Base-by-base conservation (phyloP, 1,139 yeast genomes). In the Kluyveromyces marxianus region DNA sequence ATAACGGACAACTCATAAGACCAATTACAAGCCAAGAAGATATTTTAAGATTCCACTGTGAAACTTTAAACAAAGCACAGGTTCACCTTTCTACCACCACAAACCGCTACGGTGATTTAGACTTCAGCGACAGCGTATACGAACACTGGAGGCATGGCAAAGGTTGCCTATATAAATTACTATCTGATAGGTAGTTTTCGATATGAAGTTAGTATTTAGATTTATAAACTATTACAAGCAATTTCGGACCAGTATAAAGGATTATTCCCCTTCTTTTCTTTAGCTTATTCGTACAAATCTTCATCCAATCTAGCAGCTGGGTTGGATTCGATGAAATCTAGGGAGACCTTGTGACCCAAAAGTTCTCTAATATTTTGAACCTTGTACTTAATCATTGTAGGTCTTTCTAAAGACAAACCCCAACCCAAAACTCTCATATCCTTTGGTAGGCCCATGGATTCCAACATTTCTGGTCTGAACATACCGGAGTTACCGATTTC, bases 391-490 rank as follows among this genome's bases (percentile, higher is more conserved):
- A 94, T 94, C 99, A 94, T 94, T 38, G 98, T 94, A 55, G 98
- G 98, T 71, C 99, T 84, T 70, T 94, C 99, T 65, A 94, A 76
- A 37, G 96, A 85, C 60, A 94, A 76, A 62, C 99, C 99, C 92
- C 96, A 94, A 53, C 99, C 99, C 57, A 89, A 78, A 30, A 92
- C 97, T 67, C 97, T 78, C 72, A 94, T 70, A 66, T 88, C 85
- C 73, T 83, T 83, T 52, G 98, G 98, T 63, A 94, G 77, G 33
- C 98, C 98, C 97, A 92, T 90, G 41, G 96, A 73, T 70, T 89
- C 96, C 67, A 94, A 77, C 99, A 94, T 94, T 70, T 94, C 99
- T 26, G 99, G 98, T 71, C 99, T 82, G 76, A 94, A 94, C 96
- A 94, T 85, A 68, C 98, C 99, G 26, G 97, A 88, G 75, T 94